Percentiles rank a stretch among this genome's conserved stretches.
These are phyloP conservation scores for Gossypium lobatum DNA, from an alignment of 441 rosid genomes.

Conservation along the genomic window DNA sequence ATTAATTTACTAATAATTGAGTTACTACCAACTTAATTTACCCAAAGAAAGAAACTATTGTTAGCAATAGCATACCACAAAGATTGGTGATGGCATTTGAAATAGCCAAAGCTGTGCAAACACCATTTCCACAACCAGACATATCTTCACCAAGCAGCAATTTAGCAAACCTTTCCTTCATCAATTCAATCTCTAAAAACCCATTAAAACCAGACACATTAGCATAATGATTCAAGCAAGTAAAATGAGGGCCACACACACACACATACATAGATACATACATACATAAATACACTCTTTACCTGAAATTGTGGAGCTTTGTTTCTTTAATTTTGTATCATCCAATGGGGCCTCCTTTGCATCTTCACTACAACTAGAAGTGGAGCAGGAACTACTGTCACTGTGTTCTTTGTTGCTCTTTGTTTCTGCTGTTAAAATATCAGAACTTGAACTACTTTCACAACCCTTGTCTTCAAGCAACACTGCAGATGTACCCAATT, in stretches of 20 bases:
- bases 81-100: conserved; percentile 98
- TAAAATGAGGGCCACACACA: not conserved
- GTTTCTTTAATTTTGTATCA: conserved; percentile 36
- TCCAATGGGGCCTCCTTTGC: conserved; percentile 32
- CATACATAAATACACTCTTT: too few relatives aligned
- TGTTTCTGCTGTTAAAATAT: conserved; percentile 55
- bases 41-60: too few relatives aligned
- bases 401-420: conserved; percentile 57
- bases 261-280: too few relatives aligned
- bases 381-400: conserved; percentile 37
- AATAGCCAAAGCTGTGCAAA: conserved; percentile 80
- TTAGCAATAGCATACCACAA: conserved; percentile 51
- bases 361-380: conserved; percentile 22
- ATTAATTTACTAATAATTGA: too few relatives aligned
- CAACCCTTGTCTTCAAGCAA: conserved; percentile 43
- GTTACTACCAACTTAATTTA: too few relatives aligned
- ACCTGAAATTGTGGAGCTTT: conserved; percentile 63
- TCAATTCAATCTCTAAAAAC: conserved; percentile 70
- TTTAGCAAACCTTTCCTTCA: conserved; percentile 95
- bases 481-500: conserved; percentile 35
- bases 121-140: conserved; percentile 99
- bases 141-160: conserved; percentile 94
- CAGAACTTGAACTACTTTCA: conserved; percentile 75
- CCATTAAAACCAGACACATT: conserved; percentile 19
- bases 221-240: conserved; percentile 5